Evolutionary conservation across 441 rosid species (phyloP), one percentile per base, ranked within the genome.

Genomic region (Euphorbia corollata): DNA sequence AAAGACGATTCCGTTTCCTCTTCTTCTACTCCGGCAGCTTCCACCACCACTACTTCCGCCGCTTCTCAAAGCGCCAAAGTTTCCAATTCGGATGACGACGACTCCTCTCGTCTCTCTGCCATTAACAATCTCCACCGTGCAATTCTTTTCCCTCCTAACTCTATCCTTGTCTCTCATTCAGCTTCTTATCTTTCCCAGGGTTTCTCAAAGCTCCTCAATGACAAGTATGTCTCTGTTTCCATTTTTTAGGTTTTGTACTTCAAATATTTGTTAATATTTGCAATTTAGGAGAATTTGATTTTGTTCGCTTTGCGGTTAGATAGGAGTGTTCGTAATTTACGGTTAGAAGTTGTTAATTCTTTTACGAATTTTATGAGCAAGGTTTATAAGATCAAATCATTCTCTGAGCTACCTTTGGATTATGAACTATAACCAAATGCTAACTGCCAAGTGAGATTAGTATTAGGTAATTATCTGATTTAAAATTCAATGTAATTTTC

Each of bases 161-260:
- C 96, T 16, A 78, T 94, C 74, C 87, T 91, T 65, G 81, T 94
- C 19, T 71, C 87, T 27, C 96, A 91, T 82, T 91, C 96, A 66
- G 96, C 97, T 70, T 77, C 97, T 61, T 91, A 81, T 73, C 96
- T 91, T 65, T 77, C 87, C 57, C 92, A 88, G 79, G 99, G 96
- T 53, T 82, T 94, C 80, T 89, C 88, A 66, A 85, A 89, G 68
- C 97, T 94, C 71, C 87, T 87, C 60, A 71, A 87, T 5, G 97
- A 91, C 78, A 90, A 91, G 99, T 91, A 83, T 32, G 67, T 64
- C 45, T 59, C 23, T 36, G 1, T 55, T 55, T 77, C 66, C 15
- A 23, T 32, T 22, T 32, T 60, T 8, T 67, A 24, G 12, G 19
- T 51, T 7, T 1, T n/a, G 0, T 38, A 41, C 10, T 8, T 30